phyloP scores from a whole-genome alignment of 192 early-diverging fungal genomes.

The Rhizophagus sp. region DNA sequence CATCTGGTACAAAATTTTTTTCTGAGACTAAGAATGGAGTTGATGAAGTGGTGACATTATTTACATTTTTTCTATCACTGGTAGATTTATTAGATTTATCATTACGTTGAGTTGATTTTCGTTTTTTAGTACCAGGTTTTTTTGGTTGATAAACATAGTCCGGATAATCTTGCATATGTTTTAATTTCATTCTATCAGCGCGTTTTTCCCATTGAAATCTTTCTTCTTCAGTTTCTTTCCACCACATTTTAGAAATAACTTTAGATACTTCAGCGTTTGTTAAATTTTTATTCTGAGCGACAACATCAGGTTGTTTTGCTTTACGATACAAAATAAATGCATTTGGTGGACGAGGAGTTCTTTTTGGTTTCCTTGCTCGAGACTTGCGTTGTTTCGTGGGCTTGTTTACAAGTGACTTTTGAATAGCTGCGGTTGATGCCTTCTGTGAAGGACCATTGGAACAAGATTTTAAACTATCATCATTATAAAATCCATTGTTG shows the following conservation, averaged over 20 bases:
- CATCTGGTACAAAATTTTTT: neutral
- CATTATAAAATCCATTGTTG: neutral
- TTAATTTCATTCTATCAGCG: conserved; percentile 24
- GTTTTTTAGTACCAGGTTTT: conserved; percentile 26
- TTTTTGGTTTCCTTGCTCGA: conserved; percentile 10
- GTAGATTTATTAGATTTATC: too few relatives aligned
- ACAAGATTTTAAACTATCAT: neutral
- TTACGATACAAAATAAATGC: conserved; percentile 28
- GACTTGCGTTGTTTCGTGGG: neutral
- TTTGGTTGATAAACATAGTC: conserved; percentile 31
- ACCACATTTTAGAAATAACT: conserved; percentile 29
- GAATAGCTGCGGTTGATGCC: neutral
- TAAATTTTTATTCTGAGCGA: conserved; percentile 21
- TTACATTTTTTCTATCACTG: too few relatives aligned
- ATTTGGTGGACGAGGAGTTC: conserved; percentile 31
- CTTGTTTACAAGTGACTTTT: neutral
- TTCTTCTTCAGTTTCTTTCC: conserved; percentile 27
- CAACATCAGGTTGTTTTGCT: conserved; percentile 23
- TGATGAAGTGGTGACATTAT: neutral
- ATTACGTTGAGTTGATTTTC: neutral
- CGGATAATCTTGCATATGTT: conserved; percentile 29
- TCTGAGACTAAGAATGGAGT: neutral
- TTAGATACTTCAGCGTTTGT: conserved; percentile 30
- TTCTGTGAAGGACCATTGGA: neutral
- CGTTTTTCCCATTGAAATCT: conserved; percentile 31